A percentile compares a stretch with the other conserved stretches of the same genome.
Conservation (phyloP, 2,329 filamentous ascomycete genomes). For the Ceratocystis alfenasii region DNA sequence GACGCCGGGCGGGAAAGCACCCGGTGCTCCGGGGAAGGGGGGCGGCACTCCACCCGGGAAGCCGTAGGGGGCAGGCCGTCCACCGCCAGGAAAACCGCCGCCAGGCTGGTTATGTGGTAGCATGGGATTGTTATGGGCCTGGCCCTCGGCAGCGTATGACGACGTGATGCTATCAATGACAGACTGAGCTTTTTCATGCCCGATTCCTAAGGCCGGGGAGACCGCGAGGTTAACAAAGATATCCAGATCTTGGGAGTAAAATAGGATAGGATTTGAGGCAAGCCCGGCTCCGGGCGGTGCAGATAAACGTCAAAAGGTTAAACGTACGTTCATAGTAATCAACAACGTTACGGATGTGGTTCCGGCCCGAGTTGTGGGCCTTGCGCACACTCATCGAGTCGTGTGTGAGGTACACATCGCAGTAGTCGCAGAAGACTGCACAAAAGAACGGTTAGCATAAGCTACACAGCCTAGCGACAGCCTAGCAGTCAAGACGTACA, state of each 20-base stretch:
- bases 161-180: slow-evolving; percentile 97
- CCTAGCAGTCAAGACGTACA: slow-evolving; percentile 23
- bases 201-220: slow-evolving; percentile 56
- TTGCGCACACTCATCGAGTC: slow-evolving; percentile 99
- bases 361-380: slow-evolving; percentile 91
- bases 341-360: slow-evolving; percentile 93
- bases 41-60: slow-evolving; percentile 32
- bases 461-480: slow-evolving; percentile 13
- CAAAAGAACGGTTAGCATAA: slow-evolving; percentile 22
- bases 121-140: slow-evolving; percentile 76
- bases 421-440: slow-evolving; percentile 61
- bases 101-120: slow-evolving; percentile 56
- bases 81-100: slow-evolving; percentile 33
- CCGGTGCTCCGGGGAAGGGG: slow-evolving; percentile 28
- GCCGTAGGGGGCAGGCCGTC: slow-evolving; percentile 26
- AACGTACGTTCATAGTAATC: slow-evolving; percentile 88
- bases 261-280: too few species aligned
- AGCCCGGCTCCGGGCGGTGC: too few species aligned
- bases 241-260: too few species aligned
- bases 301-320: background rate
- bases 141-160: slow-evolving; percentile 88
- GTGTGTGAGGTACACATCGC: slow-evolving; percentile 99
- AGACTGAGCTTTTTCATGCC: slow-evolving; percentile 94
- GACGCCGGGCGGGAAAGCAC: slow-evolving; percentile 30
- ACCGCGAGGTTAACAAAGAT: too few species aligned